Evolutionary conservation across 2,329 filamentous ascomycete species (phyloP), one percentile per base, ranked within the genome.

Genomic region (Sclerotinia nivalis): DNA sequence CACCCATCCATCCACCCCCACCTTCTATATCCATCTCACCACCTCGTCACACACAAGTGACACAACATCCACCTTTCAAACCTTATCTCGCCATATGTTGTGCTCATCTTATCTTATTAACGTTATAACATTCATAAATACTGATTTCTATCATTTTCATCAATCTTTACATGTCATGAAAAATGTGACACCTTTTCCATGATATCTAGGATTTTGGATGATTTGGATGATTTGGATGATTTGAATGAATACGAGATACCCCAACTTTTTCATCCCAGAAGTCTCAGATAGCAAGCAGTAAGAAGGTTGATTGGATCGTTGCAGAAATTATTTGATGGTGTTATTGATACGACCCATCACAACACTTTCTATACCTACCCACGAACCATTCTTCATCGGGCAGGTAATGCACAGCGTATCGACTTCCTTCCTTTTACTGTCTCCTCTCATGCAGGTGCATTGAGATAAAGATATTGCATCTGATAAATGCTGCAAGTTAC

Each of bases 371-470:
- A 18, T 31, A n/a, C 34, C 25, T 54, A 18, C 10, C 47, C 40
- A 43, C 40, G 15, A 54, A 49, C 58, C 43, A 69, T 50, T 55
- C 67, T 65, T 28, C 20, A 47, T 69, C 59, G 37, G 67, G 67
- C 67, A 69, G 67, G 67, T 69, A 45, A 62, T 64, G 37, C 37
- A 54, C 37, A 31, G 34, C 45, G 43, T 49, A 64, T 49, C 25
- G 9, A 47, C 67, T 47, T 47, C 67, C 67, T 69, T 64, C 67
- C 50, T 54, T 49, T 55, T 65, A 65, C 13, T 22, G 40, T 64
- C 43, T 47, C 31, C 10, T 9, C 22, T 50, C 22, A 59, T 67
- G 66, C 66, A 64, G 25, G 45, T 62, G 28, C 4, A 9, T 45
- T 13, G 52, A 20, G 43, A 69, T 65, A 65, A 22, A 62, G 45